A percentile compares a stretch with the other conserved stretches of the same genome.
Conservation (phyloP, 176 grass and related monocot species). For the Zoysia japonica region DNA sequence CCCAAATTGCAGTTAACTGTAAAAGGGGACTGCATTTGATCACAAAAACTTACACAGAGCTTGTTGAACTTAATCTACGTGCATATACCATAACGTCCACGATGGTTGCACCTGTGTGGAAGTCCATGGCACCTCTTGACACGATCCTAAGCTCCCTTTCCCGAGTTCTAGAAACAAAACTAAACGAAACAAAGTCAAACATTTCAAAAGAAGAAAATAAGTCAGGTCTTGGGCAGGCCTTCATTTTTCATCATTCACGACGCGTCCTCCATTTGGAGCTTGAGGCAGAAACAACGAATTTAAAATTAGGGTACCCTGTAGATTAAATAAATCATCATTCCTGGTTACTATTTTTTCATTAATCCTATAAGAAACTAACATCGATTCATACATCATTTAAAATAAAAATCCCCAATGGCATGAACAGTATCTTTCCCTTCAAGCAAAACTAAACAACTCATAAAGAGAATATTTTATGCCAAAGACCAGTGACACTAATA, state of each 20-base stretch:
- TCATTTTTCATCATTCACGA: neutral
- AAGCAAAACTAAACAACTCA: neutral
- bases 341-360: neutral
- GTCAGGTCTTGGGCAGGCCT: neutral
- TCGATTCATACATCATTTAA: neutral
- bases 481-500: neutral
- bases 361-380: neutral
- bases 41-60: neutral
- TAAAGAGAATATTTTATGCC: constrained; percentile 2
- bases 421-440: neutral
- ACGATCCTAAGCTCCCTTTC: neutral
- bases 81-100: neutral
- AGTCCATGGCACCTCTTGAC: neutral
- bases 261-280: neutral
- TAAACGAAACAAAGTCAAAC: neutral
- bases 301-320: neutral
- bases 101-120: neutral
- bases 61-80: neutral
- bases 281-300: neutral
- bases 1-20: neutral
- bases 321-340: neutral
- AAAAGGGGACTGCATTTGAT: neutral
- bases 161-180: neutral
- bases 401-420: neutral
- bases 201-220: neutral